Evolutionary conservation across 306 rosid species (phyloP).

Genomic region (Acacia melanoxylon): DNA sequence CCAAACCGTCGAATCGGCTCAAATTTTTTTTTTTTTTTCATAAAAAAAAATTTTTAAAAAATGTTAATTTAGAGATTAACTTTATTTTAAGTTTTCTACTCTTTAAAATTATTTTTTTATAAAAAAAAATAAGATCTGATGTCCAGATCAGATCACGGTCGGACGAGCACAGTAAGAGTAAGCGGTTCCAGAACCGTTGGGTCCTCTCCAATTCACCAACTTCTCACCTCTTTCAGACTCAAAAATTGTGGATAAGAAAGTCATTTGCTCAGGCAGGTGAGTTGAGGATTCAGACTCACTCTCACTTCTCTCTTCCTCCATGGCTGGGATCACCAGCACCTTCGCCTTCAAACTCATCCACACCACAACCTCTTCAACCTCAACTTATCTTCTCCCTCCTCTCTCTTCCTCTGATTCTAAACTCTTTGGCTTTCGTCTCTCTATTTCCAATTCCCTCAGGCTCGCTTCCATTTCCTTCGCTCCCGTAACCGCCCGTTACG

Average conservation of each 20-base stretch:
- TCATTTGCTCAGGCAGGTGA: constrained; percentile 2
- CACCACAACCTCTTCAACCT: constrained; percentile 27
- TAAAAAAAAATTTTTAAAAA: no score
- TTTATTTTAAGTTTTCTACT: no score
- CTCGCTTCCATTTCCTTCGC: constrained; percentile 31
- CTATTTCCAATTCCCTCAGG: constrained; percentile 32
- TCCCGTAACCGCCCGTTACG: constrained; percentile 55
- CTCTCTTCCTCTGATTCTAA: constrained; percentile 51
- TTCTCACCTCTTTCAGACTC: background rate
- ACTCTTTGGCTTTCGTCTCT: constrained; percentile 54
- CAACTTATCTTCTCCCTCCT: constrained; percentile 29
- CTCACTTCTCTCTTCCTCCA: constrained; percentile 25
- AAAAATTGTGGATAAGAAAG: constrained; percentile 38
- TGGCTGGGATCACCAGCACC: constrained; percentile 76
- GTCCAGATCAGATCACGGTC: no score
- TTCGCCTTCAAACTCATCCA: constrained; percentile 49
- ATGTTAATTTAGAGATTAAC: no score
- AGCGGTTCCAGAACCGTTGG: no score
- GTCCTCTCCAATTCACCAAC: background rate
- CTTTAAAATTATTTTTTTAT: no score
- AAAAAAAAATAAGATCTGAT: no score
- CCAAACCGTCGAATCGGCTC: no score
- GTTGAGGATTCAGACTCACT: background rate
- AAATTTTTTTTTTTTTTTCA: no score
- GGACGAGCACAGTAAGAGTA: no score